These are phyloP conservation scores for Diutina siamensis DNA, from an alignment of 1,139 yeast genomes.

Conservation along the genomic window DNA sequence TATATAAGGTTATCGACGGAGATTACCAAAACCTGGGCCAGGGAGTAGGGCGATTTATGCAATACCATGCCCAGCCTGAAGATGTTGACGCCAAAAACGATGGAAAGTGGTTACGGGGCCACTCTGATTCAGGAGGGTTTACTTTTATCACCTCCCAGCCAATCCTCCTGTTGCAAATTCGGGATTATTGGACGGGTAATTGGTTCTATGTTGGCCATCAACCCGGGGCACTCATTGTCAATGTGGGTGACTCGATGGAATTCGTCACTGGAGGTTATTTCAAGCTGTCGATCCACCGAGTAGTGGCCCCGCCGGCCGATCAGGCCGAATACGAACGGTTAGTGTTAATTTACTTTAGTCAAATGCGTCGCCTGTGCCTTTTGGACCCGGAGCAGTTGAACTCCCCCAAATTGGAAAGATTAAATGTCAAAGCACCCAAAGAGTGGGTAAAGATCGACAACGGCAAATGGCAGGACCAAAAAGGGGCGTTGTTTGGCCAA, in stretches of 20 bases:
- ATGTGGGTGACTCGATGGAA: conserved; percentile 38
- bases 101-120: conserved; percentile 38
- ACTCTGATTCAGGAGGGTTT: conserved; percentile 37
- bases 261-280: conserved; percentile 39
- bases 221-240: conserved; percentile 34
- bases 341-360: conserved; percentile 33
- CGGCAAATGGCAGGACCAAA: conserved; percentile 28
- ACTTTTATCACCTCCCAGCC: conserved; percentile 40
- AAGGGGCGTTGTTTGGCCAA: conserved; percentile 30
- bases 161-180: conserved; percentile 36
- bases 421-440: conserved; percentile 18
- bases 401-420: conserved; percentile 23
- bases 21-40: conserved; percentile 17
- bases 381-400: conserved; percentile 30
- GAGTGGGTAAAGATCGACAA: conserved; percentile 28
- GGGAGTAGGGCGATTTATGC: conserved; percentile 32
- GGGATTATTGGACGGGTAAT: conserved; percentile 32
- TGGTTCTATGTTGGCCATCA: conserved; percentile 39
- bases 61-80: conserved; percentile 23
- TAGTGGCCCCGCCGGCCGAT: conserved; percentile 33
- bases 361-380: conserved; percentile 19
- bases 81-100: conserved; percentile 16
- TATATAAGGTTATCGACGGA: conserved; percentile 24
- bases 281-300: conserved; percentile 36
- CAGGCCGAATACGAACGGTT: conserved; percentile 27